Percentiles rank a stretch among this genome's conserved stretches.
phyloP scores from a whole-genome alignment of 768 basidiomycete genomes.

The Lyophyllum shimeji region DNA sequence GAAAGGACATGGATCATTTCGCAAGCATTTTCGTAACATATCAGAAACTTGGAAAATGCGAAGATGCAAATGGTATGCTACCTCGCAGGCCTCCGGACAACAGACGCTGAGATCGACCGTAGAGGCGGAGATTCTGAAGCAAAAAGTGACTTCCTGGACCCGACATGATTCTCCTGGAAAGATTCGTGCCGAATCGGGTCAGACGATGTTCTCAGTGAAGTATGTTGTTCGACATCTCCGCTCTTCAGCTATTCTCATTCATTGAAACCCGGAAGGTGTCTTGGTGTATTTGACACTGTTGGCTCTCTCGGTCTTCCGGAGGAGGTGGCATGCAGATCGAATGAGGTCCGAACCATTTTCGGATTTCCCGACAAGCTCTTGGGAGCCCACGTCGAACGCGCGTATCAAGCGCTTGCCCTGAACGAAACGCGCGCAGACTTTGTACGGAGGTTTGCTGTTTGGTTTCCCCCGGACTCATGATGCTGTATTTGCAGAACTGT shows the following conservation, averaged over 20 bases:
- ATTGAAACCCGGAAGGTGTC: conserved; percentile 38
- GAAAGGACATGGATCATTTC: conserved; percentile 72
- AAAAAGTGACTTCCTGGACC: conserved; percentile 55
- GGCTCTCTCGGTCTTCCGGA: conserved; percentile 70
- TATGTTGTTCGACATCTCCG: conserved; percentile 25
- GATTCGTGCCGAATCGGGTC: conserved; percentile 44
- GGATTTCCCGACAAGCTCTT: conserved; percentile 63
- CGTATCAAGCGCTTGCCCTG: conserved; percentile 70
- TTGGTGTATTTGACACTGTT: conserved; percentile 82
- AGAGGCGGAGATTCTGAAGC: conserved; percentile 29
- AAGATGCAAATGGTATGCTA: conserved; percentile 42
- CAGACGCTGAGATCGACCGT: background rate
- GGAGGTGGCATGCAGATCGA: conserved; percentile 49
- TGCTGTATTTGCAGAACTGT: conserved; percentile 35
- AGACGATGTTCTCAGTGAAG: conserved; percentile 61
- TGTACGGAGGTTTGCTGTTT: conserved; percentile 37
- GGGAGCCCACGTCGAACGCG: conserved; percentile 62
- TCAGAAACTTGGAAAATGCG: conserved; percentile 59
- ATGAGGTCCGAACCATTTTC: conserved; percentile 50
- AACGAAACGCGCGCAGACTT: conserved; percentile 70
- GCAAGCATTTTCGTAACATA: conserved; percentile 60
- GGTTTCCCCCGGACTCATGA: background rate
- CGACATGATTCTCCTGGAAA: conserved; percentile 52
- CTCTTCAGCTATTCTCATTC: background rate
- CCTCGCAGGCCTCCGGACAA: too few relatives aligned